Percentiles rank a stretch among this genome's conserved stretches.
These are phyloP conservation scores for Chlorella sp. DNA, from an alignment of 139 green algal species.

Conservation along the genomic window DNA sequence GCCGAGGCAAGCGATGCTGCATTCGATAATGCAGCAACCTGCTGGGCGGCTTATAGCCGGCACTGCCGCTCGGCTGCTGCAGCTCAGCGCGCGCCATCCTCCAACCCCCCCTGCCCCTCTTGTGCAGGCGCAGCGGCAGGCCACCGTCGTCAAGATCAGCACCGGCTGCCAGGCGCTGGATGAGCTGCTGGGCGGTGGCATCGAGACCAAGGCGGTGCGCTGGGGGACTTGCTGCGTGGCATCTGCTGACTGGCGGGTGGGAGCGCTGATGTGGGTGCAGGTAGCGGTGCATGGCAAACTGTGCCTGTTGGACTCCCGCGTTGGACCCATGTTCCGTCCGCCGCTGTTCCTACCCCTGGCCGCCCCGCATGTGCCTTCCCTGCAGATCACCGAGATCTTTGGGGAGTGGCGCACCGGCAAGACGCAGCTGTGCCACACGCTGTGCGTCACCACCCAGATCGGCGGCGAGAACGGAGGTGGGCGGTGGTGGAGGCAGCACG, in stretches of 20 bases:
- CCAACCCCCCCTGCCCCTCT: too few species aligned
- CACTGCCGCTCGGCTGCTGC: too few species aligned
- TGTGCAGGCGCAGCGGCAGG: slow-evolving; percentile 2
- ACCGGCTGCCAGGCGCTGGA: slow-evolving; percentile 78
- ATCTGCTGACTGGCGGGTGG: slow-evolving; percentile 44
- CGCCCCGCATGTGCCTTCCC: too few species aligned
- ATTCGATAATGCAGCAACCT: too few species aligned
- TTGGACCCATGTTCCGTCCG: background rate
- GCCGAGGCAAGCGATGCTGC: slow-evolving; percentile 24
- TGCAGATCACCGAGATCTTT: slow-evolving; percentile 86
- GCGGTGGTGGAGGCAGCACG: background rate
- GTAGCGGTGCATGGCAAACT: background rate
- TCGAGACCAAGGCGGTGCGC: slow-evolving; percentile 90
- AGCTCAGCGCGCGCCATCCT: too few species aligned
- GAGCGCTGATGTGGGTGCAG: slow-evolving; percentile 59
- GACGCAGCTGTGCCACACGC: slow-evolving; percentile 88
- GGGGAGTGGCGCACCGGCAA: slow-evolving; percentile 89
- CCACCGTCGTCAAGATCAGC: background rate
- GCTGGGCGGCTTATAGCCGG: too few species aligned
- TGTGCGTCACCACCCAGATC: slow-evolving; percentile 86
- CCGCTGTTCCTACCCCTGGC: background rate
- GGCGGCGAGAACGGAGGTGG: slow-evolving; percentile 28
- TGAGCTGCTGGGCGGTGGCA: slow-evolving; percentile 82
- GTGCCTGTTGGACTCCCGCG: background rate
- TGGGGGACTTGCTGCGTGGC: background rate